phyloP scores from a whole-genome alignment of 164 flowering plant species.

The Echeveria elegans region DNA sequence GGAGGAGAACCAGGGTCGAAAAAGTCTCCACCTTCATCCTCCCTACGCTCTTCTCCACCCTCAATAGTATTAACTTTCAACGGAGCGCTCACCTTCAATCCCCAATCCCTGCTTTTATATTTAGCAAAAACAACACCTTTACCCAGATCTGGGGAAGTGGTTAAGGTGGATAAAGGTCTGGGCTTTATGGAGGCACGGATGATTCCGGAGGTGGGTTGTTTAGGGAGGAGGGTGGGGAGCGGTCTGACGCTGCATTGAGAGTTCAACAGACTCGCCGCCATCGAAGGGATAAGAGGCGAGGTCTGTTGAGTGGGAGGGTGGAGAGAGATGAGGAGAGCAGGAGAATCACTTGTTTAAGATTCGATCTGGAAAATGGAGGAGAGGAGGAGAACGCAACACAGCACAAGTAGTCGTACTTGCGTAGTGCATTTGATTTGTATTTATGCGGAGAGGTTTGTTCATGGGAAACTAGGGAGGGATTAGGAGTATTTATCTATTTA shows the following conservation, averaged over 20 bases:
- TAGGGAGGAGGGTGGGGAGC: conserved; percentile 17
- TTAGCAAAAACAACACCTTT: conserved; percentile 12
- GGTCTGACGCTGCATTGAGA: conserved; percentile 38
- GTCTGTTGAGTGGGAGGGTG: not conserved
- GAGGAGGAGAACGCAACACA: not conserved
- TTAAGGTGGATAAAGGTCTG: conserved; percentile 7
- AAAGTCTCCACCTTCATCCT: conserved; percentile 12
- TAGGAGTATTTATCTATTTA: too few species aligned
- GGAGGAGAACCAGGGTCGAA: conserved; percentile 8
- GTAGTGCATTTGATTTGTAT: too few species aligned
- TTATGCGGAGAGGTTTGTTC: too few species aligned
- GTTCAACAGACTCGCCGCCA: conserved; percentile 23
- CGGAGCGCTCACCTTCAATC: conserved; percentile 43
- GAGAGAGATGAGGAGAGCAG: not conserved
- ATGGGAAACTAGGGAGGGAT: too few species aligned
- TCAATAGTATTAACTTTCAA: conserved; percentile 17
- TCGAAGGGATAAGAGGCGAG: conserved; percentile 10
- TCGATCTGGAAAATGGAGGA: not conserved
- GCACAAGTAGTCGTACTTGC: too few species aligned
- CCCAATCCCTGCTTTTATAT: conserved; percentile 22
- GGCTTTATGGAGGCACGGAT: conserved; percentile 11
- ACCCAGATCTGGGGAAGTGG: conserved; percentile 15
- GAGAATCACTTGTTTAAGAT: conserved; percentile 6
- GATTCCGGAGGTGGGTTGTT: conserved; percentile 17
- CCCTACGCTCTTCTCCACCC: not conserved